Evolutionary conservation across 345 rosid genomes (phyloP).

Genomic region (Leavenworthia alabamica): DNA sequence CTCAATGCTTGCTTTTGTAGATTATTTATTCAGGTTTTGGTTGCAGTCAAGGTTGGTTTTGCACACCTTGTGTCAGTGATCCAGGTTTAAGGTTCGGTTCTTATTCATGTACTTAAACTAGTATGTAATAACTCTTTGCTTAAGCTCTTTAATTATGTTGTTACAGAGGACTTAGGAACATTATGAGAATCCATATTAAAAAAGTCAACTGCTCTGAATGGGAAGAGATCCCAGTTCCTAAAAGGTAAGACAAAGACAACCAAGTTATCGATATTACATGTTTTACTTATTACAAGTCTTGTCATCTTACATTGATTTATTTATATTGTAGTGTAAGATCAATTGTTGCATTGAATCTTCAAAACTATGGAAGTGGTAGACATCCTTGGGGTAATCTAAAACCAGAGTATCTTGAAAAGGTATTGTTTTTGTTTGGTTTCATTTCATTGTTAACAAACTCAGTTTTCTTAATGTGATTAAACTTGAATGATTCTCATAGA

Average conservation of each 20-base stretch:
- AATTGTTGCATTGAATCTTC: constrained; percentile 31
- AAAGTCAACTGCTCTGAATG: constrained; percentile 75
- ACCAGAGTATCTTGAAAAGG: constrained; percentile 34
- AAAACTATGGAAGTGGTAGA: constrained; percentile 33
- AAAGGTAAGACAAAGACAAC: constrained; percentile 45
- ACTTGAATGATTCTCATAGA: constrained; percentile 30
- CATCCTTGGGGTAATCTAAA: constrained; percentile 32
- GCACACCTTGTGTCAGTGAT: constrained; percentile 84
- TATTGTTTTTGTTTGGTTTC: too few species aligned
- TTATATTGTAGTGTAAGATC: constrained; percentile 28
- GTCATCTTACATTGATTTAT: too few species aligned
- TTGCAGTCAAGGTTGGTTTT: constrained; percentile 97
- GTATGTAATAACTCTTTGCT: not conserved
- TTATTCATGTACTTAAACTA: not conserved
- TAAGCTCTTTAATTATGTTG: not conserved
- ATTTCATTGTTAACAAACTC: too few species aligned
- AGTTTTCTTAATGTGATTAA: not conserved
- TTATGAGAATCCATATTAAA: constrained; percentile 67
- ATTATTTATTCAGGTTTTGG: constrained; percentile 82
- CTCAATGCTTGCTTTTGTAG: constrained; percentile 32
- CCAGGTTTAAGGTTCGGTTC: constrained; percentile 68
- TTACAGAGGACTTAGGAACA: constrained; percentile 78
- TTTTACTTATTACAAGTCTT: too few species aligned
- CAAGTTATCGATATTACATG: too few species aligned
- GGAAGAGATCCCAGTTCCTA: constrained; percentile 77